Percentiles rank a stretch among this genome's conserved stretches.
phyloP scores from a whole-genome alignment of 805 yeast species.

The Yarrowia porcina region DNA sequence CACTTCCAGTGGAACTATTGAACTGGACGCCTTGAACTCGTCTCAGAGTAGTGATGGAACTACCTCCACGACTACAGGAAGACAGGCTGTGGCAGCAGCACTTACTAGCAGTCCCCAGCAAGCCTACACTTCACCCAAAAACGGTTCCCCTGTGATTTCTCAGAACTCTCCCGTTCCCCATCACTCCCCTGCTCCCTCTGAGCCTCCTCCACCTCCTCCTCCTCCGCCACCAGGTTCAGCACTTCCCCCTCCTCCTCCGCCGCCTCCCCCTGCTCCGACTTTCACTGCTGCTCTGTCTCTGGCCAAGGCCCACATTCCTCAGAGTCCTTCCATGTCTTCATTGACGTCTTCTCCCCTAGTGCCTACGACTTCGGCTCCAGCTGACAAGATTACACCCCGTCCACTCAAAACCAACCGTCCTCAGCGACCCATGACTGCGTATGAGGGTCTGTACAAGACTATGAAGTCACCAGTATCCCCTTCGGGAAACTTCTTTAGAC shows the following conservation, averaged over 20 bases:
- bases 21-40: background rate
- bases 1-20: conserved; percentile 26
- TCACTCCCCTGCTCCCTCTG: conserved; percentile 2
- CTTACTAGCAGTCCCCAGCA: background rate
- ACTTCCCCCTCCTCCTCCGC: background rate
- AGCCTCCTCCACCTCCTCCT: conserved; percentile 14
- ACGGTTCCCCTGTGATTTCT: background rate
- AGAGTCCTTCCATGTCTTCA: background rate
- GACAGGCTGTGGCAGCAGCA: no score
- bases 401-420: conserved; percentile 16
- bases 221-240: background rate
- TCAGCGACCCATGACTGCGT: conserved; percentile 29
- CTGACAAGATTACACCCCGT: conserved; percentile 17
- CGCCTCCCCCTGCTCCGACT: background rate
- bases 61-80: background rate
- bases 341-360: background rate
- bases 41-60: background rate
- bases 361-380: background rate
- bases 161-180: conserved; percentile 3
- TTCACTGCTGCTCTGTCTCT: background rate
- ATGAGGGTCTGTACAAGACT: conserved; percentile 27
- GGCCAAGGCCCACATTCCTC: background rate
- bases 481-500: conserved; percentile 51
- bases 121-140: background rate
- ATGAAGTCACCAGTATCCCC: conserved; percentile 42